Base-by-base conservation (phyloP, 1,139 yeast genomes). In the Diutina siamensis region DNA sequence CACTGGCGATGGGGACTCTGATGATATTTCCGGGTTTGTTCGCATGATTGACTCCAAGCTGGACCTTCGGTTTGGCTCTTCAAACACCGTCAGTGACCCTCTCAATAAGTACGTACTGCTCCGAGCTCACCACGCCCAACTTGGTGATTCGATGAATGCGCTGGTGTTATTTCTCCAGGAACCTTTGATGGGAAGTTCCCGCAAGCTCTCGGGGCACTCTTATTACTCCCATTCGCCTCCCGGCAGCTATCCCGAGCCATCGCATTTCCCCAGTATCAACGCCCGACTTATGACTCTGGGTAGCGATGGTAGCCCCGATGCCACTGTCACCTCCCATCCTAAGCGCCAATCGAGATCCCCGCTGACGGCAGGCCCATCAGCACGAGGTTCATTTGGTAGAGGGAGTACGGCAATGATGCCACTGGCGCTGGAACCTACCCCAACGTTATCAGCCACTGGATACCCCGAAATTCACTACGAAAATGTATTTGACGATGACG, bases 21-120 rank as follows among this genome's bases (percentile, higher is more conserved):
- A 84, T 48, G 95, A 84, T 53, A 69, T 88, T 25, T 77, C 83
- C 48, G 87, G 83, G 47, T 89, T 89, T 65, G 85, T 89, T 46
- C 74, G 79, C 51, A 71, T 87, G 76, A 76, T 89, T 45, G 97
- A 92, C 52, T 78, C 83, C 45, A 77, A 74, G 51, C 68, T 71
- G 2, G 81, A 76, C 50, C 59, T 78, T 27, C 58, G 76, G 44
- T 60, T 69, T 46, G 55, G 63, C 12, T 40, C 40, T 19, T 46
- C 45, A 21, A 28, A 48, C 19, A 10, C 36, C 3, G 54, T 47
- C 20, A 35, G 47, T n/a, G 71, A 64, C 47, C 63, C 67, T 0
- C 56, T 71, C 46, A 62, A 57, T 46, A 60, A 62, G 49, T 70
- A 66, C 53, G 76, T 71, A 52, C 53, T 59, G 47, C 55, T 70